Percentiles rank a stretch among this genome's conserved stretches.
These are phyloP conservation scores for Phylloporus sp. DNA, from an alignment of 768 basidiomycete species.

Conservation along the genomic window DNA sequence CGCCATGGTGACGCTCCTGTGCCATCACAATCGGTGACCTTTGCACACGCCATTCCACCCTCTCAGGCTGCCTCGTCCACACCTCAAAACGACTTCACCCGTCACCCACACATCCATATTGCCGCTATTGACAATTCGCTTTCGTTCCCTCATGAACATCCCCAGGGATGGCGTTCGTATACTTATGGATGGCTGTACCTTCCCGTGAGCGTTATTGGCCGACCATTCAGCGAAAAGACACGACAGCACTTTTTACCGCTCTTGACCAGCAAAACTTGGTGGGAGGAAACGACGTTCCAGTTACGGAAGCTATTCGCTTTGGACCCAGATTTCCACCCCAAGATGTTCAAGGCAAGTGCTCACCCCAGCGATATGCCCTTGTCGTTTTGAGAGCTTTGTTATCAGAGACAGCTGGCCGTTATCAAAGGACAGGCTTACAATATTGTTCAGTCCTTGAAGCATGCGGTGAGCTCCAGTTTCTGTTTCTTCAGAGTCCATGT, in stretches of 20 bases:
- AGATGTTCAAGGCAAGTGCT: conserved; percentile 73
- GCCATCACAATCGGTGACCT: conserved; percentile 38
- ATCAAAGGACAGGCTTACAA: conserved; percentile 94
- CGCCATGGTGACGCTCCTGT: conserved; percentile 42
- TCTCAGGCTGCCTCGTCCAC: conserved; percentile 35
- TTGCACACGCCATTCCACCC: conserved; percentile 37
- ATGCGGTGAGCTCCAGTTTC: conserved; percentile 49
- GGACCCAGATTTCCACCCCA: conserved; percentile 84
- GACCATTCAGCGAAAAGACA: conserved; percentile 81
- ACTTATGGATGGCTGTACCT: conserved; percentile 89
- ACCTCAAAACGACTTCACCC: conserved; percentile 41
- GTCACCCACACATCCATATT: conserved; percentile 80
- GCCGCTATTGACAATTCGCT: conserved; percentile 93
- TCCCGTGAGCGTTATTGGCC: conserved; percentile 80
- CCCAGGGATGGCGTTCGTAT: conserved; percentile 73
- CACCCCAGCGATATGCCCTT: not conserved
- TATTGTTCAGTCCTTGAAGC: conserved; percentile 78
- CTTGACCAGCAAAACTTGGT: conserved; percentile 82
- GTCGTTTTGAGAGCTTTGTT: conserved; percentile 1
- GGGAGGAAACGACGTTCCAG: conserved; percentile 82
- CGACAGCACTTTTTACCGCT: conserved; percentile 78
- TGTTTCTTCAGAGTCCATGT: not conserved
- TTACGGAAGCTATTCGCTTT: conserved; percentile 73
- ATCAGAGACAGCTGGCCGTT: conserved; percentile 81
- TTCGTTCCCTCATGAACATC: conserved; percentile 89